A percentile compares a stretch with the other conserved stretches of the same genome.
phyloP scores from a whole-genome alignment of 208 protist species.

The Naegleria gruberi region DNA sequence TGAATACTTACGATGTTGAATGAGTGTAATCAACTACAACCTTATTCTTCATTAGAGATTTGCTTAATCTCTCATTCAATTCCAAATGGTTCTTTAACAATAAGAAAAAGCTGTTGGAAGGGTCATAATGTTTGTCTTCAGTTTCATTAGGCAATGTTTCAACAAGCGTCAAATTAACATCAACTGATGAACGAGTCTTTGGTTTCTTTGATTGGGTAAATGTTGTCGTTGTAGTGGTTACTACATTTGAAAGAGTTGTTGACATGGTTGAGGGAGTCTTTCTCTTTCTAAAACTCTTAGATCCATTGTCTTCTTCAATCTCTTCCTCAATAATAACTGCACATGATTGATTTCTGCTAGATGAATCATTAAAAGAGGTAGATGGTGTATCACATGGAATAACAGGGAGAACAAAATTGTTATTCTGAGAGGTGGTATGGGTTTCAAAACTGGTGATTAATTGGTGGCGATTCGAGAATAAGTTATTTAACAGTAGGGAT shows the following conservation, averaged over 20 bases:
- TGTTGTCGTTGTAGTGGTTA: too few relatives aligned
- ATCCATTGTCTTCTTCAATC: neutral
- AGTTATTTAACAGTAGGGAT: neutral
- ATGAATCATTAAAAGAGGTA: too few relatives aligned
- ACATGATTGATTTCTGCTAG: too few relatives aligned
- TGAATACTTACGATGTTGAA: neutral
- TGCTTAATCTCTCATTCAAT: neutral
- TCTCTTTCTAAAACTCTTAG: neutral
- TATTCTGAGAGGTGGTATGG: neutral
- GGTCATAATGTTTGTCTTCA: neutral
- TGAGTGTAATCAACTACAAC: neutral
- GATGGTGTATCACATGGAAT: neutral
- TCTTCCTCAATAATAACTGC: neutral
- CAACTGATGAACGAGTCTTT: too few relatives aligned
- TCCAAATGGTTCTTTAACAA: neutral
- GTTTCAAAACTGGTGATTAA: neutral
- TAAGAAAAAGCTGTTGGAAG: neutral
- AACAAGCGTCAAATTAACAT: too few relatives aligned
- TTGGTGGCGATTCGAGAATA: neutral
- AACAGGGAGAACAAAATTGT: neutral
- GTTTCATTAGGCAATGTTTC: neutral
- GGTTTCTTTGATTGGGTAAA: too few relatives aligned
- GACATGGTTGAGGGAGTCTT: neutral
- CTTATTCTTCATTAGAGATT: neutral
- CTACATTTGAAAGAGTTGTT: neutral